Percentiles rank a stretch among this genome's conserved stretches.
Conservation (phyloP, 495 filamentous ascomycete species). For the Aspergillus carlsbadensis region DNA sequence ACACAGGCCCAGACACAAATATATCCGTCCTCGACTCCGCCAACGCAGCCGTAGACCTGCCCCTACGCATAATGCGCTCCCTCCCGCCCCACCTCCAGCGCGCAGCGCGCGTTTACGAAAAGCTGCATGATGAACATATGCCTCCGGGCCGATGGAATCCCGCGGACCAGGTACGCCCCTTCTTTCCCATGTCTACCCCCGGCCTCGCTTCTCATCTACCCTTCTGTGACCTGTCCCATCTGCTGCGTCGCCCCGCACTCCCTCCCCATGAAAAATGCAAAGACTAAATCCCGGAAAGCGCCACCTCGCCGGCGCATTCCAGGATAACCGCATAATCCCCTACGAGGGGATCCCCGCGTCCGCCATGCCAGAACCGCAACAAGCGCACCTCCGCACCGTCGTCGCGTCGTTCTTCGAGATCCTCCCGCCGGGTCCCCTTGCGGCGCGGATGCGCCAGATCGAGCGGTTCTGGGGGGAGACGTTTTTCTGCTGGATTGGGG, state of each 20-base stretch:
- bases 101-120: constrained; percentile 52
- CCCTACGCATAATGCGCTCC: constrained; percentile 59
- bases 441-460: constrained; percentile 32
- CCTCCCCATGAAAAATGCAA: too few relatives aligned
- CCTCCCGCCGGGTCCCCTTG: too few relatives aligned
- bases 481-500: constrained; percentile 76
- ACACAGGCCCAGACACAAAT: constrained; percentile 52
- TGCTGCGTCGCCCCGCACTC: too few relatives aligned
- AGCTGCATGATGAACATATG: constrained; percentile 60
- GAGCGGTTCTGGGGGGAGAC: constrained; percentile 59
- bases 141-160: constrained; percentile 68
- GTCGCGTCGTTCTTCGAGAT: too few relatives aligned
- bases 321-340: constrained; percentile 74
- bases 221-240: too few relatives aligned
- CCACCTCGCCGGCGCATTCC: constrained; percentile 71
- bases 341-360: constrained; percentile 62
- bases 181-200: not conserved
- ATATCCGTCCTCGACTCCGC: constrained; percentile 64
- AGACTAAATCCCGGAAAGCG: constrained; percentile 34
- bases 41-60: constrained; percentile 57
- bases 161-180: constrained; percentile 51
- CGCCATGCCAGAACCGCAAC: constrained; percentile 44
- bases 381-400: constrained; percentile 41
- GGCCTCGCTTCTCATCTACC: too few relatives aligned
- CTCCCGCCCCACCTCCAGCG: constrained; percentile 46